These are phyloP conservation scores for Huiozyma sinensis DNA, from an alignment of 805 yeast species.

Conservation along the genomic window DNA sequence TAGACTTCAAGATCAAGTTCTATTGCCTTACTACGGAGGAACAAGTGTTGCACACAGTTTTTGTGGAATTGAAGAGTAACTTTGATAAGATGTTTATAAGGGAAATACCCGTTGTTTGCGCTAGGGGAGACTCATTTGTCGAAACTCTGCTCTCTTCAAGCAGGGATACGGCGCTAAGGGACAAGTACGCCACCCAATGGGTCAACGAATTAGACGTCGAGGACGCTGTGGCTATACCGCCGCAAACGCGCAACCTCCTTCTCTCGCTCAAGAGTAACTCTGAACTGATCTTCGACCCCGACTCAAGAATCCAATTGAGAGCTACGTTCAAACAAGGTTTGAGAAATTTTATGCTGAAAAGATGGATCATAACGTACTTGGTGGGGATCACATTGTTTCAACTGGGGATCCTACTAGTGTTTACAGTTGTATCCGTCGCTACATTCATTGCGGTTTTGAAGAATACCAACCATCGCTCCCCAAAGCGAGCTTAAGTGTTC, in stretches of 20 bases:
- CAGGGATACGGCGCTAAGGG: neutral
- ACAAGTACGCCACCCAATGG: constrained; percentile 14
- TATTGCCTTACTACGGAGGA: constrained; percentile 9
- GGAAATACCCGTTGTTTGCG: constrained; percentile 1
- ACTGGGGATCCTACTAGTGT: constrained; percentile 9
- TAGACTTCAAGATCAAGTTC: constrained; percentile 17
- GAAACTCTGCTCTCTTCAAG: neutral
- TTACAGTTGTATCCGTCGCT: constrained; percentile 10
- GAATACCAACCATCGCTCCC: neutral
- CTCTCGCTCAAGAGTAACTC: constrained; percentile 1
- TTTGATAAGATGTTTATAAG: neutral
- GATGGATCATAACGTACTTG: constrained; percentile 14
- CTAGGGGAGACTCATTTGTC: neutral
- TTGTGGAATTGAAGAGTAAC: neutral
- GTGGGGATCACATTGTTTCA: constrained; percentile 17
- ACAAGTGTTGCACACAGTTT: neutral
- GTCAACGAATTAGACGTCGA: constrained; percentile 12
- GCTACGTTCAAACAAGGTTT: constrained; percentile 21
- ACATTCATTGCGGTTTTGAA: constrained; percentile 7
- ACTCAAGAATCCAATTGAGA: constrained; percentile 15
- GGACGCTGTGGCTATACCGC: constrained; percentile 8
- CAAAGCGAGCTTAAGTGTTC: no score
- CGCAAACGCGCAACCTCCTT: constrained; percentile 1
- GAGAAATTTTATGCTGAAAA: constrained; percentile 23
- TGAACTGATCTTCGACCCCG: constrained; percentile 12